Conservation (phyloP, 495 filamentous ascomycete genomes). For the Penicillium pulvis region DNA sequence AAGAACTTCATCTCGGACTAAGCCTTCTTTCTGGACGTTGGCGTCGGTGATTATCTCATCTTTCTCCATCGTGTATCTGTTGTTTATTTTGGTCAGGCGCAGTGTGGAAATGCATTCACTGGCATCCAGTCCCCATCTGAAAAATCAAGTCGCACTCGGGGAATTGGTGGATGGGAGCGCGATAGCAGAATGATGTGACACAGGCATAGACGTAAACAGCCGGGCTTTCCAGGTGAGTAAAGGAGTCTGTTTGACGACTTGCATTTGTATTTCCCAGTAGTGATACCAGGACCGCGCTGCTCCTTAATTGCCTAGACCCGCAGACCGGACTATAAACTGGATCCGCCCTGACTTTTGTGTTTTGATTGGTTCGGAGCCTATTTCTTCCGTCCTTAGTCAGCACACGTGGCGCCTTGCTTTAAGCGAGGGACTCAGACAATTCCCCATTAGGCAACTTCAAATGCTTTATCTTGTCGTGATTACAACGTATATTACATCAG, state of each 20-base stretch:
- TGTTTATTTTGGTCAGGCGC: too few relatives aligned
- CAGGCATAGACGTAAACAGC: background rate
- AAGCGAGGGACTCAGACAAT: conserved; percentile 1
- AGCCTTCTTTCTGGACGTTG: conserved; percentile 17
- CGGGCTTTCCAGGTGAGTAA: background rate
- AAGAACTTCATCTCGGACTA: conserved; percentile 8
- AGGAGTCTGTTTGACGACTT: background rate
- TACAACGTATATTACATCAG: too few relatives aligned
- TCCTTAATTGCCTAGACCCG: background rate
- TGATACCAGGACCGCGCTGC: background rate
- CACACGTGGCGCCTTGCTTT: conserved; percentile 16
- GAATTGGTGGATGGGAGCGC: background rate
- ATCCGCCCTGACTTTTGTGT: background rate
- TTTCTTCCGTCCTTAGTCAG: conserved; percentile 7
- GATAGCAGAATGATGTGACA: background rate
- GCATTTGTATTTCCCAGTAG: background rate
- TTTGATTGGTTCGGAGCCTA: conserved; percentile 10
- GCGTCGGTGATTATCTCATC: conserved; percentile 20
- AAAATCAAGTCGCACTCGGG: background rate
- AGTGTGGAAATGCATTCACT: background rate
- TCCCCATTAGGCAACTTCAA: background rate
- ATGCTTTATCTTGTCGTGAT: too few relatives aligned
- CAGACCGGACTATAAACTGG: conserved; percentile 10
- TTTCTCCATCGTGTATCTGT: conserved; percentile 18
- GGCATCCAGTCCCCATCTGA: background rate